phyloP scores from a whole-genome alignment of 345 rosid genomes.

The Rhizophora apiculata region DNA sequence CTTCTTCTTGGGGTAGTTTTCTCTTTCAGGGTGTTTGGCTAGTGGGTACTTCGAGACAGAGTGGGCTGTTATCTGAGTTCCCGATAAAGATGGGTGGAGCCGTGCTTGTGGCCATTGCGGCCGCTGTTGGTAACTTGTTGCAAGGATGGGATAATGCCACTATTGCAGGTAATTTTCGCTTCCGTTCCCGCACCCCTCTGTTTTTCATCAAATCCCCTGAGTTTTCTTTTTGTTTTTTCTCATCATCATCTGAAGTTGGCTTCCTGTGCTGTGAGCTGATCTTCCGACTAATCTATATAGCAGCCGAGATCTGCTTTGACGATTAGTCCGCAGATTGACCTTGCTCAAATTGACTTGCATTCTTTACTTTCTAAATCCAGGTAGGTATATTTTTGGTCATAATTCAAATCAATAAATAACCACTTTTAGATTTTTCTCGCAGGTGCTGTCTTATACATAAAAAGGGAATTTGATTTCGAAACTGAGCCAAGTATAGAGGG shows the following conservation, averaged over 20 bases:
- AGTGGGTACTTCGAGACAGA: slow-evolving; percentile 12
- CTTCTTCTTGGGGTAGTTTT: not conserved
- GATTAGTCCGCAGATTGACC: not conserved
- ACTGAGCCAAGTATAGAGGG: slow-evolving; percentile 77
- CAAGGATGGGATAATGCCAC: slow-evolving; percentile 99
- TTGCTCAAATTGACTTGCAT: not conserved
- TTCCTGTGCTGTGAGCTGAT: too few species aligned
- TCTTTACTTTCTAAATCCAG: not conserved
- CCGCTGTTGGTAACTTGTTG: slow-evolving; percentile 88
- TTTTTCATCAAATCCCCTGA: not conserved
- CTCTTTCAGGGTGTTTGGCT: slow-evolving; percentile 28
- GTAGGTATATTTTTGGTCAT: not conserved
- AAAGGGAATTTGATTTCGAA: slow-evolving; percentile 74
- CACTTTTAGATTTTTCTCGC: slow-evolving; percentile 20
- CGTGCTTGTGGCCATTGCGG: slow-evolving; percentile 82
- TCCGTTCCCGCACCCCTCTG: not conserved
- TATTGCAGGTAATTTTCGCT: slow-evolving; percentile 68
- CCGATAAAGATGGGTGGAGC: slow-evolving; percentile 64
- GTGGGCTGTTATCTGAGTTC: slow-evolving; percentile 23
- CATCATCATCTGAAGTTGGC: too few species aligned
- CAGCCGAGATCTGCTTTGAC: not conserved
- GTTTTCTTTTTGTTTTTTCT: not conserved
- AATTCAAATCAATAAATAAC: not conserved
- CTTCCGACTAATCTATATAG: not conserved
- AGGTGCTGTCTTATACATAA: slow-evolving; percentile 93